A percentile compares a stretch with the other conserved stretches of the same genome.
Evolutionary conservation across 352 stramenopile species (phyloP).

Genomic region (Albugo laibachii): DNA sequence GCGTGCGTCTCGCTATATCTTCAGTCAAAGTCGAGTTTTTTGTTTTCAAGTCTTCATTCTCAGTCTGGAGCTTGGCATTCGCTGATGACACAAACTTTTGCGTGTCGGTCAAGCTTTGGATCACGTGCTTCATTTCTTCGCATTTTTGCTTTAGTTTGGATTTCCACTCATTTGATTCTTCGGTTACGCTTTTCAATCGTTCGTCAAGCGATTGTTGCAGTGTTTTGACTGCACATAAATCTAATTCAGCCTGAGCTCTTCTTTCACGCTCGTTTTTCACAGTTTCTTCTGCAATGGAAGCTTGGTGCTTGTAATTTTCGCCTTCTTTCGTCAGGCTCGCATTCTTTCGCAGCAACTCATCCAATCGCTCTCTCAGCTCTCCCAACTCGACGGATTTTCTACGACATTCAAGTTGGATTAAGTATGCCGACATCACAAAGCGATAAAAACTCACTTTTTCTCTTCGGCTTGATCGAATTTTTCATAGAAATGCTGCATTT

Average conservation of each 20-base stretch:
- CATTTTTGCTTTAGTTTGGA: constrained; percentile 2
- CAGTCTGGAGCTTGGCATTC: constrained; percentile 1
- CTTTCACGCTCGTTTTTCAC: neutral
- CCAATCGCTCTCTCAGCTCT: constrained; percentile 20
- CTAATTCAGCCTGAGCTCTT: neutral
- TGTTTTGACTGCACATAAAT: neutral
- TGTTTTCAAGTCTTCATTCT: neutral
- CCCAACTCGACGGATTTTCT: constrained; percentile 12
- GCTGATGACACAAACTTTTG: constrained; percentile 2
- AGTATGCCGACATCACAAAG: neutral
- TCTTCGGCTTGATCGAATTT: constrained; percentile 32
- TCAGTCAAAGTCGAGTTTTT: neutral
- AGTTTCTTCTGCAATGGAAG: no score
- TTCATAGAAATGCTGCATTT: constrained; percentile 39
- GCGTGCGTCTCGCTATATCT: constrained; percentile 1
- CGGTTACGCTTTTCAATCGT: neutral
- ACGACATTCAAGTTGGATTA: no score
- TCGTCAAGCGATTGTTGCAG: neutral
- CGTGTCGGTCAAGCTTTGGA: neutral
- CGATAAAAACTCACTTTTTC: constrained; percentile 11
- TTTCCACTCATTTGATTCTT: constrained; percentile 1
- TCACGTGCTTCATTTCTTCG: neutral
- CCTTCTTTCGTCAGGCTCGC: constrained; percentile 3
- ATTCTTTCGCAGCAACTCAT: constrained; percentile 26
- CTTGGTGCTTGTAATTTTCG: neutral